Evolutionary conservation across 2,329 filamentous ascomycete species (phyloP), one percentile per base, ranked within the genome.

Genomic region (Diaporthe amygdali): DNA sequence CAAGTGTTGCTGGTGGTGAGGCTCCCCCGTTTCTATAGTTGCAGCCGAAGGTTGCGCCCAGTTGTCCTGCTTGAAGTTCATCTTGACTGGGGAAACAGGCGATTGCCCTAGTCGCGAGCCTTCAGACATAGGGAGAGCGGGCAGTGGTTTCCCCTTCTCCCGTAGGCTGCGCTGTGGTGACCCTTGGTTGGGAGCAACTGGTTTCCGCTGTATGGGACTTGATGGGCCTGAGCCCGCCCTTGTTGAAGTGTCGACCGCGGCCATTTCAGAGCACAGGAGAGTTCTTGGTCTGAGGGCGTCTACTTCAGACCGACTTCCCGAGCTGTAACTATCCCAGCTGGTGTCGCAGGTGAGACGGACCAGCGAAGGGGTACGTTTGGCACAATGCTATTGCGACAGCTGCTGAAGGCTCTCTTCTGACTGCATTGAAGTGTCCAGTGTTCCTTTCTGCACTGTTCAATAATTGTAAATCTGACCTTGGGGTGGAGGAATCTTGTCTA

Each of bases 81-180:
- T 84, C 70, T 82, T 84, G 69, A 89, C 87, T 22, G 89, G 88
- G 49, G 89, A 90, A 34, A 86, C 82, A 37, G 89, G 88, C 20
- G 84, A 83, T 64, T 86, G 84, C 72, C 85, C 84, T 71, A 90
- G 81, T 71, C 83, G 82, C 30, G 86, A 82, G 25, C 83, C 83
- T 64, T 82, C 82, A 47, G 77, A 66, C 32, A 74, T 54, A 6
- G 78, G 74, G 2, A 77, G 71, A n/a, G 72, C 73, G 8, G 80
- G 77, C 52, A 79, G 71, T 32, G 78, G 73, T 63, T 81, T 80
- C 12, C 70, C 76, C 34, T 78, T 77, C 59, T 79, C 79, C 46
- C 80, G 79, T 68, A 79, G 78, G 72, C 78, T 77, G 59, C 80
- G 78, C 8, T 79, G 79, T 14, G 80, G 78, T 6, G 82, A 81